phyloP scores from a whole-genome alignment of 805 yeast genomes.

The Hanseniaspora meyeri region DNA sequence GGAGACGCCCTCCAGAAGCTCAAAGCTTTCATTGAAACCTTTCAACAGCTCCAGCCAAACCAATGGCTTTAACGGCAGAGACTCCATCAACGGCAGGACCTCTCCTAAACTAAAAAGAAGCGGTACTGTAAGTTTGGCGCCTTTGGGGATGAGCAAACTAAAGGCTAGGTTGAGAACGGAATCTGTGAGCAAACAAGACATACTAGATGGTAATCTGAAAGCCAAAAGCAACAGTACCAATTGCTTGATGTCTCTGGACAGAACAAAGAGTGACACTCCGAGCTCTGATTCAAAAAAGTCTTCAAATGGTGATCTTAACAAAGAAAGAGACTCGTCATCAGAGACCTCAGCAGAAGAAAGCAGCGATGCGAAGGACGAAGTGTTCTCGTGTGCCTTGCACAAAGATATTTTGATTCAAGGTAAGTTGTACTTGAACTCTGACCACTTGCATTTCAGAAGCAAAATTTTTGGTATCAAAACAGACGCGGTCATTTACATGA shows the following conservation, averaged over 20 bases:
- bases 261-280: not conserved
- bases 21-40: not conserved
- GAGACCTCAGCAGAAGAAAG: not conserved
- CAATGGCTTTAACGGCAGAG: not conserved
- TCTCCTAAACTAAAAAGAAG: not conserved
- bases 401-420: conserved; percentile 60
- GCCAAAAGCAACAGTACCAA: not conserved
- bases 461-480: conserved; percentile 60
- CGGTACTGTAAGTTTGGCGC: conserved; percentile 1
- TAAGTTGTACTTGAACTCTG: conserved; percentile 44
- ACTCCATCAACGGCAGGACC: not conserved
- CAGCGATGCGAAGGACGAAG: not conserved
- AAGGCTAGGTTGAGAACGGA: not conserved
- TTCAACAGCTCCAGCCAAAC: not conserved
- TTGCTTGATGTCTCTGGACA: not conserved
- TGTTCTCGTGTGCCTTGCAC: conserved; percentile 44
- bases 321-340: not conserved
- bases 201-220: not conserved
- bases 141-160: not conserved
- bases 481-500: conserved; percentile 42
- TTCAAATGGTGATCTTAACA: not conserved
- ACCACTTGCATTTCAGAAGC: conserved; percentile 49
- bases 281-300: not conserved
- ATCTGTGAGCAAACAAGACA: not conserved
- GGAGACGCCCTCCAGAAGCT: not conserved